Evolutionary conservation across 2,329 filamentous ascomycete genomes (phyloP), one percentile per base, ranked within the genome.

Genomic region (Fusarium sp.): DNA sequence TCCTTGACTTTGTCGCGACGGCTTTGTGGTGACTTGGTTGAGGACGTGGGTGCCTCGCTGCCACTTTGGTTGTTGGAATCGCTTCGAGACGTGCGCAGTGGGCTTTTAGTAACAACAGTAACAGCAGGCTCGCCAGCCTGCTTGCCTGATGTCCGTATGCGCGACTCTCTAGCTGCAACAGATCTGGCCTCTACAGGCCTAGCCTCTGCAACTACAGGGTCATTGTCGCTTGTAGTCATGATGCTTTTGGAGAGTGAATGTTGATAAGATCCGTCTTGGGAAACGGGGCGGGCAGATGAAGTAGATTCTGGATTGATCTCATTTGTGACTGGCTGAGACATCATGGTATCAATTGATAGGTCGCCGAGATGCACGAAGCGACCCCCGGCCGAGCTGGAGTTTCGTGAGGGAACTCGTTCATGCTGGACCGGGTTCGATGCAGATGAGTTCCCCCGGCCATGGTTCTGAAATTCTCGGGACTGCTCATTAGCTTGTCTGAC

Each of bases 1-100:
- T 81, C 79, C 23, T 77, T 78, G 7, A 83, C 82, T 46, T 75
- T 77, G 8, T 82, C 81, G 19, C 75, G 75, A 18, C 81, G 79
- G 43, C 73, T 81, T 31, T 76, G 72, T 7, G 73, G 58, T 16
- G 76, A 76, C 12, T 43, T 62, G n/a, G 64, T 59, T 8, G 70
- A 60, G 3, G 74, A 70, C 4, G 67, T 28, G 56, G 55, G 68
- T 62, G 50, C 18, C 31, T 52, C 58, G 48, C 48, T 58, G 8
- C 62, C 6, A 23, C 8, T 23, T 45, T 57, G 42, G 31, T 52
- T 61, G 21, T 19, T 50, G 34, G 57, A 51, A 8, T 37, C 39
- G 14, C 53, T 48, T 14, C 28, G 66, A 34, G 34, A 54, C 34
- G 23, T 56, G 44, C 37, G 71, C 48, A 61, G 74, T 12, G 55